phyloP scores from a whole-genome alignment of 2,329 filamentous ascomycete genomes.

The Monilinia aucupariae region DNA sequence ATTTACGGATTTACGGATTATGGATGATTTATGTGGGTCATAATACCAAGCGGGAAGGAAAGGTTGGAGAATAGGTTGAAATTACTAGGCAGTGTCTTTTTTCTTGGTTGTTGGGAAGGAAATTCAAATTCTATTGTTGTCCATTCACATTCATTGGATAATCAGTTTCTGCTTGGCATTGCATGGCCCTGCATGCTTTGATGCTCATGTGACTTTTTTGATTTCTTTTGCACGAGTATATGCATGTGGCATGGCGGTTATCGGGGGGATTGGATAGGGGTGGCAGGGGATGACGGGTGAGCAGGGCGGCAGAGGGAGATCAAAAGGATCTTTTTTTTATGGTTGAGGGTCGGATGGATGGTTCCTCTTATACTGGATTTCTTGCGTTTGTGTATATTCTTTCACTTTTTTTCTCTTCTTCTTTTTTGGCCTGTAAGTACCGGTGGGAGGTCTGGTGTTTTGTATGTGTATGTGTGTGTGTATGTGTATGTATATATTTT shows the following conservation, averaged over 20 bases:
- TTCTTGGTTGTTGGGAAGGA: background rate
- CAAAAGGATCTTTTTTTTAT: no score
- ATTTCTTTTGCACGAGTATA: background rate
- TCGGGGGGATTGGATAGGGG: background rate
- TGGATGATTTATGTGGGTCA: background rate
- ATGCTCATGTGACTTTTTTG: slow-evolving; percentile 3
- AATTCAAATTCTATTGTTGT: background rate
- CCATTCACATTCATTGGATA: background rate
- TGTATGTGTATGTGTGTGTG: no score
- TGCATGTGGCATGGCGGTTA: background rate
- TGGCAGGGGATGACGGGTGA: background rate
- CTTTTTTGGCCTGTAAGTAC: no score
- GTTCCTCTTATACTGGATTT: no score
- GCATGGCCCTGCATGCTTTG: background rate
- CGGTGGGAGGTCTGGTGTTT: no score
- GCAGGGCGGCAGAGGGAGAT: no score
- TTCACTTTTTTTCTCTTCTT: no score
- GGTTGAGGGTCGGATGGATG: no score
- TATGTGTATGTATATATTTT: no score
- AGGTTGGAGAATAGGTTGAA: background rate
- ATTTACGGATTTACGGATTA: background rate
- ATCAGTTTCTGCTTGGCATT: background rate
- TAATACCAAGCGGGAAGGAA: background rate
- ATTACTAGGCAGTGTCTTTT: background rate
- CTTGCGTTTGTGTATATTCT: no score